Percentiles rank a stretch among this genome's conserved stretches.
Conservation (phyloP, 2,329 filamentous ascomycete species). For the Periconia sp. region DNA sequence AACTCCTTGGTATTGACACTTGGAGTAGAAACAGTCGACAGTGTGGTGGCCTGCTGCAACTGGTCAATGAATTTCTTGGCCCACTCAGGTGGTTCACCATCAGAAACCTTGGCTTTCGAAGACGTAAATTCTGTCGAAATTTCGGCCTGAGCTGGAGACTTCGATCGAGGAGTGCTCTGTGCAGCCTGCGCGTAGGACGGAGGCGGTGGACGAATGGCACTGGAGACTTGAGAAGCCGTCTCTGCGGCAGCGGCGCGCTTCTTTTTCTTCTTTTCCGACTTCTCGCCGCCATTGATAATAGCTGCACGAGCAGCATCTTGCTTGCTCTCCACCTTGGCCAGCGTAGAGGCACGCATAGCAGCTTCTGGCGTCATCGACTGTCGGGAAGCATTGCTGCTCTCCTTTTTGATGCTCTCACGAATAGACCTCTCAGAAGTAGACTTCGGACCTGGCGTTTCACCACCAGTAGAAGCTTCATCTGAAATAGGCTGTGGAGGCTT, state of each 20-base stretch:
- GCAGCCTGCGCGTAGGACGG: constrained; percentile 52
- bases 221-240: constrained; percentile 53
- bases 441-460: constrained; percentile 39
- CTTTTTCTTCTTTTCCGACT: constrained; percentile 66
- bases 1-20: constrained; percentile 60
- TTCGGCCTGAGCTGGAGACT: constrained; percentile 35
- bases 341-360: constrained; percentile 47
- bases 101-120: constrained; percentile 18
- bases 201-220: constrained; percentile 27
- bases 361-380: constrained; percentile 46
- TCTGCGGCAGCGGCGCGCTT: constrained; percentile 62
- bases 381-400: constrained; percentile 38
- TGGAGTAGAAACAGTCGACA: constrained; percentile 16
- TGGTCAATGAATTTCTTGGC: constrained; percentile 40
- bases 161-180: constrained; percentile 34
- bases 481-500: constrained; percentile 36
- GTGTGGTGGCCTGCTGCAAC: constrained; percentile 16
- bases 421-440: constrained; percentile 42
- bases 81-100: constrained; percentile 43
- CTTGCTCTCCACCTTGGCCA: constrained; percentile 51
- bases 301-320: constrained; percentile 49
- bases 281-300: constrained; percentile 48
- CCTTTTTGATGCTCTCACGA: constrained; percentile 44
- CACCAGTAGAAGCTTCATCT: constrained; percentile 48
- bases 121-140: constrained; percentile 15